Percentiles rank a stretch among this genome's conserved stretches.
Evolutionary conservation across 2,329 filamentous ascomycete species (phyloP).

Genomic region (Colletotrichum sojae): DNA sequence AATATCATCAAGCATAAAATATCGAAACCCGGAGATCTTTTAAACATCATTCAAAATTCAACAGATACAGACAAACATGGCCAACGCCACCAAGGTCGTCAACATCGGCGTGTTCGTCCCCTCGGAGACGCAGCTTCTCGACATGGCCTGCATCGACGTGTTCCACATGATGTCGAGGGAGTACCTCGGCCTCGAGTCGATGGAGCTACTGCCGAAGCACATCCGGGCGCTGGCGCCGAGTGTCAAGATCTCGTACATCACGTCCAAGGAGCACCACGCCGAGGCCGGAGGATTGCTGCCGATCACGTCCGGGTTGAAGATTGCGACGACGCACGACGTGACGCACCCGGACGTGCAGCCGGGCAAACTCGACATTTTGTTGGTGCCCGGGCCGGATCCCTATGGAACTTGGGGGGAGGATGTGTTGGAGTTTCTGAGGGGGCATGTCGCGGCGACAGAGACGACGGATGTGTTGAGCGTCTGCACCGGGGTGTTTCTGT

Average conservation of each 20-base stretch:
- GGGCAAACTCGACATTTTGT: slow-evolving; percentile 64
- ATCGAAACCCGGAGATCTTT: too few relatives aligned
- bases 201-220: slow-evolving; percentile 50
- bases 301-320: slow-evolving; percentile 56
- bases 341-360: slow-evolving; percentile 62
- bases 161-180: slow-evolving; percentile 61
- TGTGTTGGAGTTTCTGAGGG: slow-evolving; percentile 58
- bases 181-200: slow-evolving; percentile 54
- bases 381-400: slow-evolving; percentile 67
- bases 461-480: slow-evolving; percentile 65
- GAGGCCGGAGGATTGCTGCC: slow-evolving; percentile 44
- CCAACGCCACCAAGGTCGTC: slow-evolving; percentile 47
- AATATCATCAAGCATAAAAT: too few relatives aligned
- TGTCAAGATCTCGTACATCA: slow-evolving; percentile 63
- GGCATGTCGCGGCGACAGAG: slow-evolving; percentile 52
- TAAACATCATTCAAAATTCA: too few relatives aligned
- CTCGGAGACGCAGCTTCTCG: slow-evolving; percentile 61
- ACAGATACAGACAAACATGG: slow-evolving; percentile 41
- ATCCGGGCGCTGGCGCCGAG: slow-evolving; percentile 58
- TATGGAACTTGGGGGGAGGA: slow-evolving; percentile 48
- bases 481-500: slow-evolving; percentile 65
- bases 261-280: slow-evolving; percentile 52
- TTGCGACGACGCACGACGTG: slow-evolving; percentile 61
- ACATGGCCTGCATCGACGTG: slow-evolving; percentile 65
- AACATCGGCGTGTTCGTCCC: slow-evolving; percentile 68